These are phyloP conservation scores for Dillenia turbinata DNA, from an alignment of 164 flowering plant genomes.

Conservation along the genomic window DNA sequence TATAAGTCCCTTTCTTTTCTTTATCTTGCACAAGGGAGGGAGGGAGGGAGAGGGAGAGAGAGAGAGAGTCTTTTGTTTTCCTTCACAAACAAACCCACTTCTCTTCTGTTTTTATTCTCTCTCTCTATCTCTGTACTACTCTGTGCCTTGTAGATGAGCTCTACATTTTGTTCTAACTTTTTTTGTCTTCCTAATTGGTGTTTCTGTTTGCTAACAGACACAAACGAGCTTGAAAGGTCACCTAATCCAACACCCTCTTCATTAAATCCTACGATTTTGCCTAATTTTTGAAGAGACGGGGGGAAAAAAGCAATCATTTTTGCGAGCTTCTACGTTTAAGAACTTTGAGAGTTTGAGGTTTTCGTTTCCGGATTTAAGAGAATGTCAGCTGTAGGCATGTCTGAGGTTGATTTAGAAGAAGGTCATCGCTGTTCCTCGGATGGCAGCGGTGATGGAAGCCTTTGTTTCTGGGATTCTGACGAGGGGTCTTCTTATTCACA, in stretches of 20 bases:
- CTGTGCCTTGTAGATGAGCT: too few relatives aligned
- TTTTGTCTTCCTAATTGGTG: too few relatives aligned
- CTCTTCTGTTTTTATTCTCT: too few relatives aligned
- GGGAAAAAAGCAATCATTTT: neutral
- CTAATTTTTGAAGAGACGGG: neutral
- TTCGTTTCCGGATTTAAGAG: slow-evolving; percentile 2
- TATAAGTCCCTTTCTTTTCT: too few relatives aligned
- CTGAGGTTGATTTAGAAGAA: slow-evolving; percentile 42
- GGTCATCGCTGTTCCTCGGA: slow-evolving; percentile 18
- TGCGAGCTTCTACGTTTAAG: slow-evolving; percentile 1
- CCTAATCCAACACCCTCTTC: slow-evolving; percentile 28
- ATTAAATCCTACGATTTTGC: slow-evolving; percentile 11
- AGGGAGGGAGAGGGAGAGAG: too few relatives aligned
- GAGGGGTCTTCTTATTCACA: slow-evolving; percentile 56
- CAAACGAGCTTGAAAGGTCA: slow-evolving; percentile 3
- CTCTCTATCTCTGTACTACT: too few relatives aligned
- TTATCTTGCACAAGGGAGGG: too few relatives aligned
- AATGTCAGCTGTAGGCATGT: slow-evolving; percentile 27
- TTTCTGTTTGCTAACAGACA: too few relatives aligned
- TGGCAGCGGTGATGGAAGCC: slow-evolving; percentile 30
- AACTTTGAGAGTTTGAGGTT: slow-evolving; percentile 2
- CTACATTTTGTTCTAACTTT: too few relatives aligned
- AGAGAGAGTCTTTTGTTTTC: too few relatives aligned
- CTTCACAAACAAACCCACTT: too few relatives aligned
- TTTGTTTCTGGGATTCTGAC: slow-evolving; percentile 49